Evolutionary conservation across 768 basidiomycete species (phyloP), one percentile per base, ranked within the genome.

Genomic region (Lactarius sanguifluus): DNA sequence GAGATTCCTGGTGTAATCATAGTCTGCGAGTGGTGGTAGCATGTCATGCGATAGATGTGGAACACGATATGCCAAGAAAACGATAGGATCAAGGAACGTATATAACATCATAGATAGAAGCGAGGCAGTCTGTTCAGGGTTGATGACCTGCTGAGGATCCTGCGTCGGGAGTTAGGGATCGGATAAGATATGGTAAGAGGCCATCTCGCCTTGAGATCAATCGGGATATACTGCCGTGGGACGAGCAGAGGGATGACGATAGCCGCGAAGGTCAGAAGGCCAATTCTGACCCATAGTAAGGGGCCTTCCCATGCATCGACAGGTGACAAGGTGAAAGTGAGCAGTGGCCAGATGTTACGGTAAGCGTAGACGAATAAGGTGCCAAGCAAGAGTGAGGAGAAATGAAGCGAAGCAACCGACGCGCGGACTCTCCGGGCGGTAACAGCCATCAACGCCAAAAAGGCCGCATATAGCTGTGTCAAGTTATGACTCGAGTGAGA

Each of bases 291-390:
- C 87, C 88, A 89, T 23, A 88, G 73, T 40, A 85, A 64, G 59
- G 73, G 65, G 8, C 85, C 82, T 69, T 84, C 83, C 1, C 72
- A 71, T 2, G 73, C 70, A 69, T 90, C 89, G n/a, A 76, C 66
- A 8, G 87, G 85, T 16, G 62, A 41, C 28, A 80, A 75, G n/a
- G 77, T 79, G 73, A 78, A 87, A 0, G 86, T 89, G 18, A 80
- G 75, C 10, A 89, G 71, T 15, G 88, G 89, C 73, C 80, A 87
- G 8, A 90, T 59, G 71, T 85, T 82, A n/a, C 87, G 81, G 70
- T 86, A 86, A 40, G 76, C 75, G 70, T 81, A 89, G 9, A 86
- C 78, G 12, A 70, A 69, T 72, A 84, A 83, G 5, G 77, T 77
- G 32, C 77, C 75, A n/a, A 86, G 69, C 12, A 88, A 74, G 1